Percentiles rank a stretch among this genome's conserved stretches.
Evolutionary conservation across 768 basidiomycete genomes (phyloP).

Genomic region (Rubroboletus pulcherrimus): DNA sequence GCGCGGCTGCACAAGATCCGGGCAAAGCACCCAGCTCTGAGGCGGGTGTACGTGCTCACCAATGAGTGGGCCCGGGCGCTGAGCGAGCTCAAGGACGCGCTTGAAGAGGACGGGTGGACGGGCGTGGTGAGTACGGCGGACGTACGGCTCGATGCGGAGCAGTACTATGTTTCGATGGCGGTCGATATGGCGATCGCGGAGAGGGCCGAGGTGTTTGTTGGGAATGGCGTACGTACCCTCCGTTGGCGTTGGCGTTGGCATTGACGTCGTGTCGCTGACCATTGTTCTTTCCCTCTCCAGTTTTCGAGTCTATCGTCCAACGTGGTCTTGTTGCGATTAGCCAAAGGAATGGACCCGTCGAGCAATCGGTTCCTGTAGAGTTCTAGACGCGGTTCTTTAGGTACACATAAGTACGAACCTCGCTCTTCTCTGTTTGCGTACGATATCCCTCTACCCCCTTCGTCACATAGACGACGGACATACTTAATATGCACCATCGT

Average conservation of each 20-base stretch:
- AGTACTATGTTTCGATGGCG: conserved; percentile 46
- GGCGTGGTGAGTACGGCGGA: conserved; percentile 43
- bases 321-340: conserved; percentile 45
- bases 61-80: conserved; percentile 49
- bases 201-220: conserved; percentile 55
- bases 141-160: conserved; percentile 41
- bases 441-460: too few species aligned
- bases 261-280: background rate
- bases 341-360: conserved; percentile 37
- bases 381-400: too few species aligned
- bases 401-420: too few species aligned
- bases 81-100: conserved; percentile 33
- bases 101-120: conserved; percentile 48
- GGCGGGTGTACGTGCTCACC: conserved; percentile 46
- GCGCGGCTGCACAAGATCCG: conserved; percentile 35
- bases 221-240: conserved; percentile 49
- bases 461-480: too few species aligned
- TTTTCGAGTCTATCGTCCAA: conserved; percentile 53
- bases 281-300: conserved; percentile 1
- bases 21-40: conserved; percentile 26
- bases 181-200: conserved; percentile 61
- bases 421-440: too few species aligned
- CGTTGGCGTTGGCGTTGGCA: too few species aligned
- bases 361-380: conserved; percentile 43
- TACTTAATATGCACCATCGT: too few species aligned